These are phyloP conservation scores for Gynochthodes officinalis DNA, from an alignment of 257 asterid genomes.

Conservation along the genomic window DNA sequence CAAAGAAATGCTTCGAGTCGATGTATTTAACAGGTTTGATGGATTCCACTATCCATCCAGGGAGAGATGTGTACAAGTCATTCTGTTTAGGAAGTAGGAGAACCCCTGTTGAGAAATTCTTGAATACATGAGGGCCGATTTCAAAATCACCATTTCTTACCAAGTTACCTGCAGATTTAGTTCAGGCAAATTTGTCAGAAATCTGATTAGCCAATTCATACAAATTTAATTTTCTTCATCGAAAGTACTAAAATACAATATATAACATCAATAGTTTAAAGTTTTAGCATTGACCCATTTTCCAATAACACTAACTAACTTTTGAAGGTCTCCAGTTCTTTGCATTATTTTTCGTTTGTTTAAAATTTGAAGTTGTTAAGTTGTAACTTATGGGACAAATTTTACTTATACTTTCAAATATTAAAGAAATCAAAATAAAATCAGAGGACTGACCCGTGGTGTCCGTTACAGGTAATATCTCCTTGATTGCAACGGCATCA, in stretches of 20 bases:
- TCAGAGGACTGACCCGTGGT: conserved; percentile 34
- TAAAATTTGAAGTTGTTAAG: no score
- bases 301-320: no score
- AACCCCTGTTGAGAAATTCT: conserved; percentile 73
- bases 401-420: no score
- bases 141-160: conserved; percentile 78
- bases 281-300: no score
- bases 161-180: conserved; percentile 42
- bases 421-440: not conserved
- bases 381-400: no score
- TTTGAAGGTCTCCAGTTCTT: no score
- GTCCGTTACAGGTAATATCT: conserved; percentile 34
- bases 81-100: conserved; percentile 53
- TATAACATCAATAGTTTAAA: no score
- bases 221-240: not conserved
- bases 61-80: conserved; percentile 62
- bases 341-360: no score
- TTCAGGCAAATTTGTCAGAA: not conserved
- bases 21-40: conserved; percentile 60
- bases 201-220: not conserved
- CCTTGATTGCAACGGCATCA: conserved; percentile 79
- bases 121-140: conserved; percentile 68
- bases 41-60: conserved; percentile 73
- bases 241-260: no score
- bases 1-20: conserved; percentile 63